Base-by-base conservation (phyloP, 768 basidiomycete species). In the Agrocybe praecox region DNA sequence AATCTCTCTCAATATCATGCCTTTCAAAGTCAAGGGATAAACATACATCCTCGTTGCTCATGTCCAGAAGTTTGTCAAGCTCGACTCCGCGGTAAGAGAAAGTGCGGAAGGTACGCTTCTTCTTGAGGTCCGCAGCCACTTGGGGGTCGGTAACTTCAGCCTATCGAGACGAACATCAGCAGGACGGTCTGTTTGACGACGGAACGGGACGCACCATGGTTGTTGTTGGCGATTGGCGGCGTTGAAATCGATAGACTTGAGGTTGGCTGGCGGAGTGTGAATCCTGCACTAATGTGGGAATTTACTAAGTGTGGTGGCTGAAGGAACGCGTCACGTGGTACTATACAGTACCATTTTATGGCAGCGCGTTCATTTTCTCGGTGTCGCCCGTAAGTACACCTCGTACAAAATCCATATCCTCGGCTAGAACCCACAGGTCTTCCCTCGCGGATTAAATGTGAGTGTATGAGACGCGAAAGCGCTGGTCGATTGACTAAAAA, bases 61-160 rank as follows among this genome's bases (percentile, higher is more conserved):
- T 75, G 75, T 99, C 97, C 66, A 99, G 80, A 74, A 98, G 92
- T 79, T 97, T 94, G 74, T 98, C 95, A 66, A 99, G 92, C 83
- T 96, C 96, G 68, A 99, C 79, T 67, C 97, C 97, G 70, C 97
- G 92, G 87, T 95, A 99, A 33, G 92, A 92, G 83, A 96, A 98
- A 68, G 96, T 98, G 71, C 94, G 92, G 91, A 98, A 98, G 57
- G 94, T 96, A 71, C 97, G 83, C 87, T 88, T 95, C 84, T 95
- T 96, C 90, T 97, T 97, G 80, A 96, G 85, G 74, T 96, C 96
- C 60, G 96, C 96, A 67, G 96, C 97, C 74, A 92, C 77, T 75
- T 87, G 76, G 70, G 95, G 94, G 77, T 97, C 95, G 77, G 96
- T 96, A 66, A 94, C 81, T 75, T 94, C 93, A 77, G 92, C 89